phyloP scores from a whole-genome alignment of 257 asterid genomes.

The Rauvolfia tetraphylla region DNA sequence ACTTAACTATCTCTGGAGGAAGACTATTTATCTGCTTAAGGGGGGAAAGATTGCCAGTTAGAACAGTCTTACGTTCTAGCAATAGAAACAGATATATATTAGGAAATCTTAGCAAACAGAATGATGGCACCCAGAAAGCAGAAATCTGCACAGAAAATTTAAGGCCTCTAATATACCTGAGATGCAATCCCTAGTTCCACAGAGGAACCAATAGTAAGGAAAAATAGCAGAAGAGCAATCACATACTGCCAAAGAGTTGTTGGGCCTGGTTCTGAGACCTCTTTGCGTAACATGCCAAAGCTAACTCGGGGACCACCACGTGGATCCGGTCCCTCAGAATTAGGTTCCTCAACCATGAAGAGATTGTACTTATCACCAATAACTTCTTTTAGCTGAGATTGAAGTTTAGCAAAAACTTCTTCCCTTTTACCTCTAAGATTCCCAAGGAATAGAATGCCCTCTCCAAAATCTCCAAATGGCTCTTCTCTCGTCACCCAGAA shows the following conservation, averaged over 20 bases:
- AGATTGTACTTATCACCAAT: constrained; percentile 88
- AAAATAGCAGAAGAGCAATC: constrained; percentile 74
- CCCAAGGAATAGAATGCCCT: constrained; percentile 87
- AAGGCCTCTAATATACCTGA: constrained; percentile 51
- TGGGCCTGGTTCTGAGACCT: constrained; percentile 89
- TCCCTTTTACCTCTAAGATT: constrained; percentile 88
- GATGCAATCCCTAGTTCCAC: constrained; percentile 91
- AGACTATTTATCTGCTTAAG: constrained; percentile 67
- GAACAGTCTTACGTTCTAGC: not conserved
- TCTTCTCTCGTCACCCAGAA: constrained; percentile 93
- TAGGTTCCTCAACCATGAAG: constrained; percentile 96
- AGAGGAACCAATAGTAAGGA: constrained; percentile 85
- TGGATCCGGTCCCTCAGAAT: constrained; percentile 84
- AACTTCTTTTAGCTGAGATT: constrained; percentile 58
- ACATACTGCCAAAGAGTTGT: constrained; percentile 97
- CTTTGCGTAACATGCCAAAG: constrained; percentile 86
- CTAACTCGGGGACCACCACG: constrained; percentile 99
- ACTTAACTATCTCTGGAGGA: constrained; percentile 87
- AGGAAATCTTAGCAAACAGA: not conserved
- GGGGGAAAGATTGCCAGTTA: constrained; percentile 16
- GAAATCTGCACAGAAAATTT: constrained; percentile 7
- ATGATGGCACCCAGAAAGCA: not conserved
- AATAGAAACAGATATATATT: not conserved
- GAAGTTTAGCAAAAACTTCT: constrained; percentile 76
- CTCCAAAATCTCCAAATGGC: constrained; percentile 87